Percentiles rank a stretch among this genome's conserved stretches.
These are phyloP conservation scores for Turritis glabra DNA, from an alignment of 345 rosid species.

Conservation along the genomic window DNA sequence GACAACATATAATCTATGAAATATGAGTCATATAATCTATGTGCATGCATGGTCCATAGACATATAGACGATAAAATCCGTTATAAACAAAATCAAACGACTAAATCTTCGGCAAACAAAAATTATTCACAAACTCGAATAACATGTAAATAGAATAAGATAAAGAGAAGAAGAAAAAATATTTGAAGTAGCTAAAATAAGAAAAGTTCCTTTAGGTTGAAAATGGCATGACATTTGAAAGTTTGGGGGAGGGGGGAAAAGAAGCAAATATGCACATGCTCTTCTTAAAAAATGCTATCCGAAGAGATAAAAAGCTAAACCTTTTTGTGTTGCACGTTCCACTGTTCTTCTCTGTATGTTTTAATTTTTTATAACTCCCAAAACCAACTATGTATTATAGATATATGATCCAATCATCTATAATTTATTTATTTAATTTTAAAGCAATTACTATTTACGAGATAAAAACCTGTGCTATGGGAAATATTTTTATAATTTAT, in stretches of 20 bases:
- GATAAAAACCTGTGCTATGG: no score
- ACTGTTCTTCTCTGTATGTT: neutral
- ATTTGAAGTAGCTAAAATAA: neutral
- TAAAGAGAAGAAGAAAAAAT: no score
- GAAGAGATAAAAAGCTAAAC: conserved; percentile 22
- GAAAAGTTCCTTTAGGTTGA: neutral
- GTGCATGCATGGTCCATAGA: neutral
- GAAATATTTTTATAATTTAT: no score
- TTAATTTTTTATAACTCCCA: neutral
- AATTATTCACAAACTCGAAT: no score
- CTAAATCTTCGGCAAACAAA: neutral
- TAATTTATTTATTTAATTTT: neutral
- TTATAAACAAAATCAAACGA: neutral
- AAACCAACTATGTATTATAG: neutral
- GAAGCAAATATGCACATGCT: conserved; percentile 44
- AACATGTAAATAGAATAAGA: neutral
- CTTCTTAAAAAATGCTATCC: conserved; percentile 17
- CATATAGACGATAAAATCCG: neutral
- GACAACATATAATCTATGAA: neutral
- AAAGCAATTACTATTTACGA: neutral
- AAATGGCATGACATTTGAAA: conserved; percentile 6
- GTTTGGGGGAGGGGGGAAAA: conserved; percentile 3
- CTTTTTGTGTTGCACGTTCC: conserved; percentile 33
- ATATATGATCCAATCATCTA: neutral
- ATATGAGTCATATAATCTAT: neutral